Evolutionary conservation across 1,284 basidiomycete genomes (phyloP), one percentile per base, ranked within the genome.

Genomic region (Bondarzewia mesenterica): DNA sequence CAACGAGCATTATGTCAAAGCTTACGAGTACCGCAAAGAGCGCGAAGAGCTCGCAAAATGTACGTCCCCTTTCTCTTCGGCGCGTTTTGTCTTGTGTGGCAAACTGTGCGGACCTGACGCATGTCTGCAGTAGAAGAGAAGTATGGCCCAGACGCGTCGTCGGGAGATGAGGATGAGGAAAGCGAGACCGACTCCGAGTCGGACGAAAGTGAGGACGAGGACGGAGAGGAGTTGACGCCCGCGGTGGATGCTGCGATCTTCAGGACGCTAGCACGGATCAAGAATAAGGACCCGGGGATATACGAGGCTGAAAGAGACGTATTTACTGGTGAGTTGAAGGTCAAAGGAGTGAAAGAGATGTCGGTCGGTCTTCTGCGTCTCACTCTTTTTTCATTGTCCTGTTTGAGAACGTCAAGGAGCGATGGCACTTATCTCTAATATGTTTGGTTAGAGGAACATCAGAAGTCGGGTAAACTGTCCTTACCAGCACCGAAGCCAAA

Each of bases 171-270:
- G 29, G 76, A 78, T 16, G 70, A 71, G 20, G 80, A 71, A n/a
- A 67, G 69, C 3, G 69, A 72, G 23, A 75, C 77, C 5, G 87
- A 90, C 57, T 86, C 84, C 0, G 85, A 89, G 59, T 78, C 79
- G 27, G 85, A 83, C 43, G 89, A 90, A 60, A 82, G 81, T 1
- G 94, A 98, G 61, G 95, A 99, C 61, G 92, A 95, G 61, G 89
- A 96, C 52, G 96, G 94, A 12, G 92, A 93, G 56, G 90, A 98
- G 64, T 78, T 99, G 48, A 99, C 93, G 0, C 93, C 94, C 2
- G 85, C 89, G 0, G 79, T 98, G 42, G 95, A 99, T 62, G 96
- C 87, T 40, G 96, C 96, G 16, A 96, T 99, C 58, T 74, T 99
- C 38, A 77, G 92, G 44, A 99, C 94, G 0, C 73, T 99, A 7